These are phyloP conservation scores for Geotrichum reessii DNA, from an alignment of 1,139 yeast genomes.

Conservation along the genomic window DNA sequence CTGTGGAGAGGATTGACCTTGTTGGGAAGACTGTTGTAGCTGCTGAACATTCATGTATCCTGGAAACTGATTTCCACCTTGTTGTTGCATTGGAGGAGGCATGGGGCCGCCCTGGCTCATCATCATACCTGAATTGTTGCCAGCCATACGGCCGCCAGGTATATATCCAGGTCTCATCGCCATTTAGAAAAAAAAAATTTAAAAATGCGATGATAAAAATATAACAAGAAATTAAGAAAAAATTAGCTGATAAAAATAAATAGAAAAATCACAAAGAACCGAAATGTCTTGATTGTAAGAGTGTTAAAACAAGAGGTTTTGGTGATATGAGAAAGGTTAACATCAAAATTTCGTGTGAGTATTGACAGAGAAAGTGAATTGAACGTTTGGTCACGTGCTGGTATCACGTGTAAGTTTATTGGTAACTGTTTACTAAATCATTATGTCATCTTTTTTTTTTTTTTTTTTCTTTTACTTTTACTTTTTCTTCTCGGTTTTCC, in stretches of 20 bases:
- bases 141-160: constrained; percentile 17
- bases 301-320: neutral
- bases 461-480: neutral
- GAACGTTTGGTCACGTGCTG: neutral
- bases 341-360: neutral
- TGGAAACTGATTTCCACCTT: constrained; percentile 15
- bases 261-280: neutral
- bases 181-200: constrained; percentile 2
- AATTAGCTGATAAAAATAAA: neutral
- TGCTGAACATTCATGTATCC: constrained; percentile 15
- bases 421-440: neutral
- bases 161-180: constrained; percentile 18
- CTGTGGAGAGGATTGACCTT: constrained; percentile 11
- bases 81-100: constrained; percentile 19
- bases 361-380: neutral
- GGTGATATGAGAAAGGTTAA: neutral
- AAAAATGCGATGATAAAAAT: neutral
- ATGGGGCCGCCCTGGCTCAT: constrained; percentile 19
- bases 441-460: neutral
- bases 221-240: neutral
- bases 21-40: constrained; percentile 12
- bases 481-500: constrained; percentile 5
- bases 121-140: constrained; percentile 18
- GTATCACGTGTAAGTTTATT: neutral
- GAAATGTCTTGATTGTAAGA: neutral